phyloP scores from a whole-genome alignment of 768 basidiomycete genomes.

The Boletus insuetus region DNA sequence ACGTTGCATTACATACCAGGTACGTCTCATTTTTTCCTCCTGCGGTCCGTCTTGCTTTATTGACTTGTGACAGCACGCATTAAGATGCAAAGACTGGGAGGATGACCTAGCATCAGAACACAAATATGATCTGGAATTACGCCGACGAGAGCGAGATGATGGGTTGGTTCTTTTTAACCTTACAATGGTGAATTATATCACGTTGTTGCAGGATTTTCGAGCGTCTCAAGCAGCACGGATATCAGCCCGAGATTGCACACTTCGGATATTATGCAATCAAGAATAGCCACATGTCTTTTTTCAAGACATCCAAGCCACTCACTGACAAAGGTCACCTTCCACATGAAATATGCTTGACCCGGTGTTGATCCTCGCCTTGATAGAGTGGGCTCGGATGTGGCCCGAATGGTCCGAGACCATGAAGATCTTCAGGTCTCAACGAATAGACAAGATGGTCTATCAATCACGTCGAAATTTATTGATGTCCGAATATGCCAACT shows the following conservation, averaged over 20 bases:
- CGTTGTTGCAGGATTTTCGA: slow-evolving; percentile 7
- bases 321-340: slow-evolving; percentile 4
- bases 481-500: not conserved
- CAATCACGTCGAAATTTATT: not conserved
- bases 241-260: not conserved
- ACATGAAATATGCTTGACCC: not conserved
- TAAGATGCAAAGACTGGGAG: not conserved
- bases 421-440: not conserved
- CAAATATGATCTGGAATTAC: not conserved
- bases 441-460: not conserved
- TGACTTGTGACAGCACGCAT: not conserved
- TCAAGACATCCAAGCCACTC: slow-evolving; percentile 7
- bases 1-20: not conserved
- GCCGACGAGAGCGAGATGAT: not conserved
- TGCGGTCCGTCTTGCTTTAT: not conserved
- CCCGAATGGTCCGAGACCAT: not conserved
- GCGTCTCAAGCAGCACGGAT: slow-evolving; percentile 8
- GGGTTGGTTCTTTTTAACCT: not conserved
- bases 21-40: not conserved
- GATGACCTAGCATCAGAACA: not conserved
- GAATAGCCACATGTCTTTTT: not conserved
- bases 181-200: not conserved
- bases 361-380: not conserved
- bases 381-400: slow-evolving; percentile 2
- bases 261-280: not conserved